Conservation (phyloP, 2,329 filamentous ascomycete species). For the Alternaria metachromatica region DNA sequence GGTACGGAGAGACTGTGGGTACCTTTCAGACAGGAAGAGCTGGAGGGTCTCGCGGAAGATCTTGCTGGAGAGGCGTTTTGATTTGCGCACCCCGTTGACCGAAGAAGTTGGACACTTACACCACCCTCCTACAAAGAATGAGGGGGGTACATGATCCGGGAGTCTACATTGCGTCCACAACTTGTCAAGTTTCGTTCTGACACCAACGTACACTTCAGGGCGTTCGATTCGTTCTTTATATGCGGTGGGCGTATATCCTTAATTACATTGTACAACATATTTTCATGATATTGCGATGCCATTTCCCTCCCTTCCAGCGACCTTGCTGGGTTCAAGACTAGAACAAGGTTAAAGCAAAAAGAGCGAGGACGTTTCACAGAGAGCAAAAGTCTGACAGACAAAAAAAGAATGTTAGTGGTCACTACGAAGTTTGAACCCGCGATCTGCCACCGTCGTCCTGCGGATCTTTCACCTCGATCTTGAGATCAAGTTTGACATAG, state of each 20-base stretch:
- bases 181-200: neutral
- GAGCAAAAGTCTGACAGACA: neutral
- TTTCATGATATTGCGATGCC: neutral
- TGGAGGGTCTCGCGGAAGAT: conserved; percentile 90
- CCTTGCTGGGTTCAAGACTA: neutral
- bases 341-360: neutral
- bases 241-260: neutral
- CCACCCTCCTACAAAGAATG: neutral
- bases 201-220: neutral
- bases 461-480: neutral
- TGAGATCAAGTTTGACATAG: neutral
- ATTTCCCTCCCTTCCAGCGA: neutral
- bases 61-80: conserved; percentile 48
- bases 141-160: neutral
- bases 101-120: neutral
- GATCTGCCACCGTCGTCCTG: neutral
- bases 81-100: conserved; percentile 1
- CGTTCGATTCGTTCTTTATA: rapidly evolving
- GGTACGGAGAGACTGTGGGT: conserved; percentile 86
- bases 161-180: neutral
- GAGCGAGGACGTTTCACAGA: neutral
- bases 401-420: neutral
- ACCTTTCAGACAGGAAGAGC: conserved; percentile 84
- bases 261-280: neutral
- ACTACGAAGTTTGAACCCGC: neutral